phyloP scores from a whole-genome alignment of 768 basidiomycete species.

The Chalciporus chontae region DNA sequence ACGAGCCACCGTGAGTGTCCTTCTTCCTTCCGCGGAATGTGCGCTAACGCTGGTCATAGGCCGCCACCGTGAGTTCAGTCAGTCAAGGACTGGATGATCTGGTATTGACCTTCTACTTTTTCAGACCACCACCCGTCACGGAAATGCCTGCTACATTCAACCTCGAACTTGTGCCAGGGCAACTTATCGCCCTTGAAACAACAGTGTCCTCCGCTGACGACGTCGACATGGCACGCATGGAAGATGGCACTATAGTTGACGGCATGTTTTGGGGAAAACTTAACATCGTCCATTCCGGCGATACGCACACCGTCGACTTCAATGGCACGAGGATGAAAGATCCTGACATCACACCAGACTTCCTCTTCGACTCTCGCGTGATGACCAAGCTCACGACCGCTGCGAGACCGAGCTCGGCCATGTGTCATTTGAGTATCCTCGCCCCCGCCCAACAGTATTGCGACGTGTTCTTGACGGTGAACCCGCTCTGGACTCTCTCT shows the following conservation, averaged over 20 bases:
- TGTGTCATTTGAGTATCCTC: conserved; percentile 71
- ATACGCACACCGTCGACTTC: conserved; percentile 79
- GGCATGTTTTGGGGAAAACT: conserved; percentile 89
- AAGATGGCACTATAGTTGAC: conserved; percentile 82
- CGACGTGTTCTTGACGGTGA: conserved; percentile 70
- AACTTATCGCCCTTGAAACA: conserved; percentile 76
- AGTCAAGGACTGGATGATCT: conserved; percentile 11
- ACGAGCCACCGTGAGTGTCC: conserved; percentile 72
- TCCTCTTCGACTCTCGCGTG: conserved; percentile 73
- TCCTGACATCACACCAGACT: conserved; percentile 61
- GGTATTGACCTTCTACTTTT: conserved; percentile 2
- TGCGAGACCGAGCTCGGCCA: conserved; percentile 70
- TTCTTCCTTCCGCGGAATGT: background rate
- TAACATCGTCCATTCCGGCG: conserved; percentile 73
- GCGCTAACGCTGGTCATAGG: conserved; percentile 26
- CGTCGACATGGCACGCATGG: conserved; percentile 88
- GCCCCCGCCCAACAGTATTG: conserved; percentile 75
- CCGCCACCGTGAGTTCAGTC: conserved; percentile 46
- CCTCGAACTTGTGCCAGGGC: conserved; percentile 75
- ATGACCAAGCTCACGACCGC: conserved; percentile 75
- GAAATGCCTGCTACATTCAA: conserved; percentile 88
- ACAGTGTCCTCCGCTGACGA: conserved; percentile 75
- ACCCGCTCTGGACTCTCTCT: conserved; percentile 70
- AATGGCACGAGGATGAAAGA: conserved; percentile 69
- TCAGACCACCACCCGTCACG: conserved; percentile 63